A percentile compares a stretch with the other conserved stretches of the same genome.
phyloP scores from a whole-genome alignment of 257 asterid species.

The Cynanchum wilfordii region DNA sequence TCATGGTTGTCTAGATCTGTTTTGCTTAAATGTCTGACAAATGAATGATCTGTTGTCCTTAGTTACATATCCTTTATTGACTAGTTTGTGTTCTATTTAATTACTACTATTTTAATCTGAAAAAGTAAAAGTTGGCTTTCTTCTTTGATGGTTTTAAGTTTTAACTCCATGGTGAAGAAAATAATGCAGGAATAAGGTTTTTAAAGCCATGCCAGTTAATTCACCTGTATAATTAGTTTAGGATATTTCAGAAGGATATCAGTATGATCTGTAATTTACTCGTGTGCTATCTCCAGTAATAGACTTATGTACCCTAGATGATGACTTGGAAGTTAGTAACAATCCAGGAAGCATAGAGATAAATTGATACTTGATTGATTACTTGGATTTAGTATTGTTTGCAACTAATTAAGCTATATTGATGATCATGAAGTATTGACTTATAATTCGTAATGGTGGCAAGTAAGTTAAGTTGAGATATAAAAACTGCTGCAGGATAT shows the following conservation, averaged over 20 bases:
- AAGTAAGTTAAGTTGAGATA: neutral
- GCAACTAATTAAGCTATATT: neutral
- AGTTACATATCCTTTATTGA: too few relatives aligned
- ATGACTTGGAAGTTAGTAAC: neutral
- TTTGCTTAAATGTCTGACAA: neutral
- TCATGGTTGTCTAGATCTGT: too few relatives aligned
- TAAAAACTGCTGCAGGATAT: conserved; percentile 17
- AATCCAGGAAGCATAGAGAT: neutral
- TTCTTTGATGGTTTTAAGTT: too few relatives aligned
- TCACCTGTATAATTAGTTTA: neutral
- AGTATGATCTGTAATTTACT: neutral
- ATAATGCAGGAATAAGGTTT: neutral
- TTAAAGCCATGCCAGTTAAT: neutral
- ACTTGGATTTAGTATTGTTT: neutral
- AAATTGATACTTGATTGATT: neutral
- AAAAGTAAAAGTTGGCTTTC: too few relatives aligned
- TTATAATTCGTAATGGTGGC: neutral
- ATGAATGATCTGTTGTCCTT: neutral
- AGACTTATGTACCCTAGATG: neutral
- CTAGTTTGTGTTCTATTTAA: too few relatives aligned
- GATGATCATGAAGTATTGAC: neutral
- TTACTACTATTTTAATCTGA: too few relatives aligned
- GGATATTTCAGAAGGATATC: neutral
- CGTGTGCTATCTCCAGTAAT: neutral
- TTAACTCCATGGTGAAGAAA: too few relatives aligned